Conservation (phyloP, 2,329 filamentous ascomycete species). For the Ustulina deusta region DNA sequence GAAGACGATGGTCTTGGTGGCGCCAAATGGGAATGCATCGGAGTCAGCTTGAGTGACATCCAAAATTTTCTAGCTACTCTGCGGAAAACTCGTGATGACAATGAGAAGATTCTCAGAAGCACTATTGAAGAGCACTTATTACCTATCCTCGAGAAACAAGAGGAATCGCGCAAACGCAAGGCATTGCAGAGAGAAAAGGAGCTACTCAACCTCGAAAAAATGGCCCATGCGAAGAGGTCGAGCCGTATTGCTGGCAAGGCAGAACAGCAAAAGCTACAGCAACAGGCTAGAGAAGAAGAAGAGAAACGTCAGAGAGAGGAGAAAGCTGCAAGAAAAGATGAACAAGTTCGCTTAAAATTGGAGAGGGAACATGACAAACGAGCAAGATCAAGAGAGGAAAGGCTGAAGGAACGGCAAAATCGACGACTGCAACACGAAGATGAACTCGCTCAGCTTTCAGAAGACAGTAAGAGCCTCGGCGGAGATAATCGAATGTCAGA, state of each 20-base stretch:
- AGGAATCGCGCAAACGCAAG: constrained; percentile 79
- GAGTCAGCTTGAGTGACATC: constrained; percentile 83
- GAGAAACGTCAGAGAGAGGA: constrained; percentile 74
- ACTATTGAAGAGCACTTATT: constrained; percentile 82
- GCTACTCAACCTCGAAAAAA: constrained; percentile 81
- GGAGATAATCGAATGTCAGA: constrained; percentile 76
- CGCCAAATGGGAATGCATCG: constrained; percentile 91
- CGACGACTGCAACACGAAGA: constrained; percentile 87
- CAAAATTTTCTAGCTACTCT: constrained; percentile 77
- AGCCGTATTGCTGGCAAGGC: constrained; percentile 86
- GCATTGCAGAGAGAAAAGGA: constrained; percentile 79
- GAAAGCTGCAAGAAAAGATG: constrained; percentile 73
- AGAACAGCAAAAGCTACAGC: constrained; percentile 81
- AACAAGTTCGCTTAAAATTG: constrained; percentile 67
- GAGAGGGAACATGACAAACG: constrained; percentile 83
- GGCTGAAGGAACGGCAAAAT: constrained; percentile 85
- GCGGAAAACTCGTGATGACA: constrained; percentile 80
- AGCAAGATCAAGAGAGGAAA: constrained; percentile 85
- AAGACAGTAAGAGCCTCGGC: constrained; percentile 74
- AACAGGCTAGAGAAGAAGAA: constrained; percentile 77
- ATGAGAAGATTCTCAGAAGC: constrained; percentile 82
- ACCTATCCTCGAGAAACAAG: constrained; percentile 84
- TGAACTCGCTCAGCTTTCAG: constrained; percentile 82
- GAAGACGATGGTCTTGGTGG: constrained; percentile 76
- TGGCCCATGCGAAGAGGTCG: constrained; percentile 94